A percentile compares a stretch with the other conserved stretches of the same genome.
phyloP scores from a whole-genome alignment of 2,329 filamentous ascomycete genomes.

The Bipolaris gigantea region DNA sequence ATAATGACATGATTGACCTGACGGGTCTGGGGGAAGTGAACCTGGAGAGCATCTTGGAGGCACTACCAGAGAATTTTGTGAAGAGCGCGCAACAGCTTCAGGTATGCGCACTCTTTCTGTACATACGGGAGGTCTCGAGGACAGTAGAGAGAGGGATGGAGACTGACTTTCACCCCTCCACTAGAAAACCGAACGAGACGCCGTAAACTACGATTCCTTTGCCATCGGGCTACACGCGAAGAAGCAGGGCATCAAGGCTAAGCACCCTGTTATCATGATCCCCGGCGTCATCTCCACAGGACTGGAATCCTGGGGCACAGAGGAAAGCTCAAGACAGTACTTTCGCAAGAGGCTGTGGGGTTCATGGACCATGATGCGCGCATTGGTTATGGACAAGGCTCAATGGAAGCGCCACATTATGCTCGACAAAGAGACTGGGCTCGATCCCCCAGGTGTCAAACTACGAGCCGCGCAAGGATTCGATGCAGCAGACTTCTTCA shows the following conservation, averaged over 20 bases:
- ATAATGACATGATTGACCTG: conserved; percentile 85
- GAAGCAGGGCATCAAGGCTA: conserved; percentile 75
- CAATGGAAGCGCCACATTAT: conserved; percentile 96
- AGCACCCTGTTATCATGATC: conserved; percentile 94
- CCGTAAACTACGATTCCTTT: conserved; percentile 91
- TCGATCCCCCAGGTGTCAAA: conserved; percentile 90
- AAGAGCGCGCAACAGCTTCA: conserved; percentile 84
- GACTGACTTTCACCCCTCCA: conserved; percentile 31
- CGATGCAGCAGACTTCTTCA: conserved; percentile 95
- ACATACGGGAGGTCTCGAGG: not conserved
- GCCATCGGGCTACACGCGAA: conserved; percentile 83
- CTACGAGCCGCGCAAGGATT: conserved; percentile 93
- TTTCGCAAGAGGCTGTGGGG: conserved; percentile 96
- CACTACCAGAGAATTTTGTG: conserved; percentile 81
- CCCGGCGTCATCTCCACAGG: conserved; percentile 97
- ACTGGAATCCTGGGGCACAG: conserved; percentile 94
- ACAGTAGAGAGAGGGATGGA: not conserved
- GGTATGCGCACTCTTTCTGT: conserved; percentile 54
- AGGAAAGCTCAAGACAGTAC: conserved; percentile 80
- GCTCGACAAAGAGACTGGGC: conserved; percentile 86
- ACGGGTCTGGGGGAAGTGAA: conserved; percentile 71
- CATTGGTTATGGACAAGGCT: conserved; percentile 88
- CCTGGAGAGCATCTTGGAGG: conserved; percentile 84
- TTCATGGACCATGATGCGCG: conserved; percentile 98
- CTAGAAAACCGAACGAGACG: conserved; percentile 81